Evolutionary conservation across 1,139 yeast species (phyloP), one percentile per base, ranked within the genome.

Genomic region (Trichomonascaceae sp.): DNA sequence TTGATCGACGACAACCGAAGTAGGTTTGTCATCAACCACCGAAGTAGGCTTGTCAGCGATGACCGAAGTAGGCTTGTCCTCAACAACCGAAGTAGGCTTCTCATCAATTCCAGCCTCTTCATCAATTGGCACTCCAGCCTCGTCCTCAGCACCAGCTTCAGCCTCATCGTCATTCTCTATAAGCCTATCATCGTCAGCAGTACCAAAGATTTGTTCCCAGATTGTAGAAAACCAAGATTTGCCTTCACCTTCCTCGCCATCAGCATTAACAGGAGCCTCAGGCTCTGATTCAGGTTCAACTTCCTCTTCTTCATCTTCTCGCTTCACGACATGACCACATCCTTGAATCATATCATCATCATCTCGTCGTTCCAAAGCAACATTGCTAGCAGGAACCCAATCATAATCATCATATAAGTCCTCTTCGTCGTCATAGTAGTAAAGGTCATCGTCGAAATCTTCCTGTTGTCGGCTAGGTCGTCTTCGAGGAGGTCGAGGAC

Each of bases 371-470:
- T 45, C 48, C 12, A 12, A 20, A 30, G 45, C 45, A 20, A 13
- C 10, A 15, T 43, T 19, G 9, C 10, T 43, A 36, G 46, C 27
- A 15, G 53, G 45, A 4, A 46, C n/a, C 47, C 47, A 43, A 24
- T 51, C 55, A 18, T 50, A 52, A 20, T 53, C 49, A 18, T 54
- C 54, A 17, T 27, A 45, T 18, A 48, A 47, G 36, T 47, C 41
- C n/a, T 54, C 45, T 19, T 51, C 48, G 4, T 44, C 48, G 17
- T 51, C 45, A 12, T 47, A 45, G 22, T 30, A n/a, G 10, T 17
- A 15, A 43, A 47, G 43, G 5, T 54, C 43, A 20, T 51, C 50
- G 17, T 47, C 50, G 18, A 47, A 47, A 19, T 32, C 13, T 13
- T 51, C 52, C 6, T 30, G 19, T 13, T 18, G 13, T 32, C 43